Conservation (phyloP, 2,329 filamentous ascomycete species). For the Canariomyces notabilis region DNA sequence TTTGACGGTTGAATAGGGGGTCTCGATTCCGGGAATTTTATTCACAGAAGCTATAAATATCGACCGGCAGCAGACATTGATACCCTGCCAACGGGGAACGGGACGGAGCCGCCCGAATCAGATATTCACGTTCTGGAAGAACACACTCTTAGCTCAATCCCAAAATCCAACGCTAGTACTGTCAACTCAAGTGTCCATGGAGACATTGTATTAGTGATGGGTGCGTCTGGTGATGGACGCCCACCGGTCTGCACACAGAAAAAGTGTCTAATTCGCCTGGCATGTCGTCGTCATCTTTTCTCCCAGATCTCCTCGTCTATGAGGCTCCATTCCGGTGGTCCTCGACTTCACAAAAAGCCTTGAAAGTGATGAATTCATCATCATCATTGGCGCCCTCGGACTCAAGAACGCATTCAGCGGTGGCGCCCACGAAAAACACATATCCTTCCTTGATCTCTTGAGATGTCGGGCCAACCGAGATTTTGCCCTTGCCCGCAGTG, state of each 20-base stretch:
- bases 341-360: conserved; percentile 85
- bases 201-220: too few species aligned
- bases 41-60: conserved; percentile 22
- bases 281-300: neutral
- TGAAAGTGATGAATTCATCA: conserved; percentile 80
- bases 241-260: too few species aligned
- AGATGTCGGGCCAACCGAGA: conserved; percentile 77
- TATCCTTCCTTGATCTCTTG: conserved; percentile 69
- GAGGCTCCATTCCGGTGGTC: conserved; percentile 38
- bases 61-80: conserved; percentile 1
- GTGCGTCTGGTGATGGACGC: too few species aligned
- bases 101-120: conserved; percentile 3
- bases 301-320: conserved; percentile 3
- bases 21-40: conserved; percentile 18
- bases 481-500: conserved; percentile 75
- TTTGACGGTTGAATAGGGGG: conserved; percentile 19
- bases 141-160: too few species aligned
- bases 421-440: conserved; percentile 82
- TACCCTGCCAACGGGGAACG: neutral
- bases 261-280: too few species aligned
- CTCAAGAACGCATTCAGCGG: conserved; percentile 76
- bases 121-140: too few species aligned
- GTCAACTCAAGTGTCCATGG: too few species aligned
- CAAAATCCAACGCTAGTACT: too few species aligned
- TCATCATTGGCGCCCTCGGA: conserved; percentile 50